These are phyloP conservation scores for Forsythia viridissima DNA, from an alignment of 257 asterid species.

Conservation along the genomic window DNA sequence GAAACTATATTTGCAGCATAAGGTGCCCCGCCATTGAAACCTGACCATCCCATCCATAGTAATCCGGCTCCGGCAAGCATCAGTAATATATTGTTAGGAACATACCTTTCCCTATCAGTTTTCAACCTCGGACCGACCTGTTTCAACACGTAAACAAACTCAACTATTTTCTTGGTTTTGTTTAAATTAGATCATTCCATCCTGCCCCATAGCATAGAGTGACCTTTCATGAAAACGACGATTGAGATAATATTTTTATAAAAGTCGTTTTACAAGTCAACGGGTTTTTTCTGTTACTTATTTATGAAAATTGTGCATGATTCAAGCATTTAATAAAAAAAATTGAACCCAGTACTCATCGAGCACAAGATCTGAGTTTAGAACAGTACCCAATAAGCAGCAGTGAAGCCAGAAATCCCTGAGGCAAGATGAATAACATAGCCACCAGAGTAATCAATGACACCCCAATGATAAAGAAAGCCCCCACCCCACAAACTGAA, in stretches of 20 bases:
- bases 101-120: constrained; percentile 79
- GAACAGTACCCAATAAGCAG: constrained; percentile 78
- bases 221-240: too few species aligned
- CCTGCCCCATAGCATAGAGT: too few species aligned
- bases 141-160: neutral
- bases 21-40: constrained; percentile 93
- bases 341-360: neutral
- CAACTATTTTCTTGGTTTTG: neutral
- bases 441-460: constrained; percentile 91
- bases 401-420: constrained; percentile 90
- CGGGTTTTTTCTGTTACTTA: too few species aligned
- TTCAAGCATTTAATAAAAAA: neutral
- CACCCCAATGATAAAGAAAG: constrained; percentile 88
- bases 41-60: constrained; percentile 99
- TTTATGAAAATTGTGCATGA: neutral
- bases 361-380: neutral
- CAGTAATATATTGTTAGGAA: constrained; percentile 76
- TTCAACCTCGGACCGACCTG: constrained; percentile 91
- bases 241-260: too few species aligned
- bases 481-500: constrained; percentile 96
- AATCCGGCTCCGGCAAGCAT: constrained; percentile 94
- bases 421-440: constrained; percentile 87
- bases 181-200: neutral
- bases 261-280: too few species aligned
- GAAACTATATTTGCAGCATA: constrained; percentile 76